Evolutionary conservation across 2,329 filamentous ascomycete genomes (phyloP).

Genomic region (Microsporum canis): DNA sequence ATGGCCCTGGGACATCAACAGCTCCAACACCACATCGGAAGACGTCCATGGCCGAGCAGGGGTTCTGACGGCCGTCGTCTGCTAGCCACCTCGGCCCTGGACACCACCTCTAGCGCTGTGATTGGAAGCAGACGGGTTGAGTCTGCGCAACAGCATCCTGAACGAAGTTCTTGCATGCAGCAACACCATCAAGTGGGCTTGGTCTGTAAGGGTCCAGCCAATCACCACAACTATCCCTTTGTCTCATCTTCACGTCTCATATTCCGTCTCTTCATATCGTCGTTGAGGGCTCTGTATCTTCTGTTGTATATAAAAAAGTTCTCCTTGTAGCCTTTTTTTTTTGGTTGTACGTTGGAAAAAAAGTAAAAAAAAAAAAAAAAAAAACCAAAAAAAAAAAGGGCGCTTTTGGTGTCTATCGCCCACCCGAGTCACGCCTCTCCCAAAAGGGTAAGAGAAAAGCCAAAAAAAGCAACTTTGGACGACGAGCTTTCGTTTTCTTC

Average conservation of each 20-base stretch:
- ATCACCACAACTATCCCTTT: neutral
- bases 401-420: neutral
- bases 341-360: neutral
- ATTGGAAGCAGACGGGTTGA: neutral
- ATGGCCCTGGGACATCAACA: neutral
- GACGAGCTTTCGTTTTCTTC: neutral
- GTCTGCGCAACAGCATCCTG: conserved; percentile 1
- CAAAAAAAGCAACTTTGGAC: conserved; percentile 2
- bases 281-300: neutral
- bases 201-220: conserved; percentile 5
- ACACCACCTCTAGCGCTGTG: neutral
- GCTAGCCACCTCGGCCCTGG: neutral
- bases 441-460: neutral
- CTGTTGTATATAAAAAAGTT: neutral
- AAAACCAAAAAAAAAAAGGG: neutral
- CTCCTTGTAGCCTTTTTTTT: neutral
- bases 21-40: neutral
- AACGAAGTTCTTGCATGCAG: neutral
- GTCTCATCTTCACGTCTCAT: neutral
- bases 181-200: neutral
- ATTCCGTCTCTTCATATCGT: neutral
- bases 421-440: conserved; percentile 3
- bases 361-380: neutral
- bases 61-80: neutral
- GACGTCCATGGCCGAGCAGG: neutral